Base-by-base conservation (phyloP, 1,284 basidiomycete genomes). In the Schizopora paradoxa region DNA sequence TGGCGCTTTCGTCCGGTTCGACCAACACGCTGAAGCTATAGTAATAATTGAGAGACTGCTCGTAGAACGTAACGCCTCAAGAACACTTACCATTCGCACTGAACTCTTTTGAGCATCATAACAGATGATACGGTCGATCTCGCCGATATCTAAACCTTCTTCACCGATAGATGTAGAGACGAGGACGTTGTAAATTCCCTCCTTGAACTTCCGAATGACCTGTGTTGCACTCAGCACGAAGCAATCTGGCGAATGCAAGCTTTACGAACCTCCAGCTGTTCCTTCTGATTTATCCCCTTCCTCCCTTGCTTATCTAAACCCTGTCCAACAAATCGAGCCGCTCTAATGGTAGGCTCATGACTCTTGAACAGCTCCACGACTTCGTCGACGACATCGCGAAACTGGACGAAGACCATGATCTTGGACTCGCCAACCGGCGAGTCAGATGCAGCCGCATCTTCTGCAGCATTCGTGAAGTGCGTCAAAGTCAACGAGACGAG, bases 61-160 rank as follows among this genome's bases (percentile, higher is more conserved):
- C 44, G 13, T 19, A 37, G 2, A 28, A 21, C 19, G n/a, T 8
- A 28, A 18, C 10, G 37, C 6, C 7, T 40, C 21, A 48, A 32
- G 31, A 23, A 37, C 14, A 59, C 80, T 53, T 61, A 94, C 92
- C 86, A 97, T 94, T 49, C 95, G 90, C 54, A 98, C 93, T 1
- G 94, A 89, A 10, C 91, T 91, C 67, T 95, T 97, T 57, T 94
- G 91, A 29, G 94, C 86, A 57, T 99, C 96, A 64, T 99, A 99
- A 59, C 94, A 96, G 33, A 97, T 74, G 45, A 97, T 96, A 60
- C 95, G 74, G 62, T 99, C 96, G n/a, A 99, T 86, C 59, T 97
- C 94, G 37, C 96, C 96, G 48, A 99, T 99, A 62, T 99, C 96
- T n/a, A 99, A 72, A 51, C 96, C 96, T 65, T 99, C 96, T 67